These are phyloP conservation scores for Rubroshorea leprosula DNA, from an alignment of 345 rosid genomes.

Conservation along the genomic window DNA sequence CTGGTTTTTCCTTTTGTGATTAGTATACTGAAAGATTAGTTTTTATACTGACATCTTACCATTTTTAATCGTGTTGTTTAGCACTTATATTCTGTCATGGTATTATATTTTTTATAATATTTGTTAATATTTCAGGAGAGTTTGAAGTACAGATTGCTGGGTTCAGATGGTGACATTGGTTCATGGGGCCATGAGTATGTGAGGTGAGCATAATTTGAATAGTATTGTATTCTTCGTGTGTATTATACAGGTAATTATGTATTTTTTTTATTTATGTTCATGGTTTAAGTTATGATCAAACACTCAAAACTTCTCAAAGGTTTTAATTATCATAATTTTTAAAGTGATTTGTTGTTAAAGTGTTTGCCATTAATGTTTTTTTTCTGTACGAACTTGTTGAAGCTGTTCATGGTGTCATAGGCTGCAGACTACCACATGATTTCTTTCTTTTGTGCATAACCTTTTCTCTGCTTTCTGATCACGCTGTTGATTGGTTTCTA, in stretches of 20 bases:
- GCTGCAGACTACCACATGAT: not conserved
- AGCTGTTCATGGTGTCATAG: not conserved
- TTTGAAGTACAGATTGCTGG: conserved; percentile 76
- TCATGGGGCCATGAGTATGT: conserved; percentile 99
- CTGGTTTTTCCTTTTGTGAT: conserved; percentile 7
- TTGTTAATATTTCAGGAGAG: conserved; percentile 58
- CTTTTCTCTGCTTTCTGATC: not conserved
- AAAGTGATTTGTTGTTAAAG: not conserved
- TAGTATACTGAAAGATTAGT: not conserved
- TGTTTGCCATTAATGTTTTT: too few species aligned
- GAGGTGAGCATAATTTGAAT: conserved; percentile 33
- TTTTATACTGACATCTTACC: not conserved
- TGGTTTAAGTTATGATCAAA: not conserved
- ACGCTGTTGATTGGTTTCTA: conserved; percentile 1
- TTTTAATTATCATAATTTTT: too few species aligned
- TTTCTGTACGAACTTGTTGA: too few species aligned
- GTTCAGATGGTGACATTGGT: conserved; percentile 88
- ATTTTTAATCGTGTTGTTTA: not conserved
- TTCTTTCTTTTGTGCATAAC: not conserved
- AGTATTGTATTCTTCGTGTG: too few species aligned
- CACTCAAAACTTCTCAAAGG: not conserved
- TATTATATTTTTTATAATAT: not conserved
- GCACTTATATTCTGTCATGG: not conserved
- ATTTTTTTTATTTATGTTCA: not conserved
- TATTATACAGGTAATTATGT: not conserved